Evolutionary conservation across 495 filamentous ascomycete species (phyloP).

Genomic region (Lasiosphaeria hispida): DNA sequence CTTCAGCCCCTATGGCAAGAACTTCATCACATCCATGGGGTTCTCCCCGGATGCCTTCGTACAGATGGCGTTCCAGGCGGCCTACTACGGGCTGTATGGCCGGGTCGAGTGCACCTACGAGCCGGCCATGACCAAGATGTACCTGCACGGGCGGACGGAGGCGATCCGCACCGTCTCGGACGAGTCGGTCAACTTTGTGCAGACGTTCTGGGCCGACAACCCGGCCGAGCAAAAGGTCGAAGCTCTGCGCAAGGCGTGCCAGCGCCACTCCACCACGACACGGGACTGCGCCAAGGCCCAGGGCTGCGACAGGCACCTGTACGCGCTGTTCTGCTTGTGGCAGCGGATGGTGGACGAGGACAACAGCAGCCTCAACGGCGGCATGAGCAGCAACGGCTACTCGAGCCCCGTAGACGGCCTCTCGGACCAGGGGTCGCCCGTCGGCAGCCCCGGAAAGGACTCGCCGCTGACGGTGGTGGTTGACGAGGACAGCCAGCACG

Average conservation of each 20-base stretch:
- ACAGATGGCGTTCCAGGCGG: conserved; percentile 98
- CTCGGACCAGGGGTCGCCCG: conserved; percentile 46
- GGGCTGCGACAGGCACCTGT: conserved; percentile 91
- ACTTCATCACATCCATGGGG: conserved; percentile 94
- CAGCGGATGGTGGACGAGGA: conserved; percentile 82
- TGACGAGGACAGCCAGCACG: conserved; percentile 22
- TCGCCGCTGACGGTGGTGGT: background rate
- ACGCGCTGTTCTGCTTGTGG: conserved; percentile 94
- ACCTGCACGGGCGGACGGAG: conserved; percentile 90
- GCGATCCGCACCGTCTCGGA: conserved; percentile 83
- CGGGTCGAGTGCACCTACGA: conserved; percentile 93
- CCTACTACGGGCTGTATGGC: conserved; percentile 96
- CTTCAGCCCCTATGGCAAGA: conserved; percentile 87
- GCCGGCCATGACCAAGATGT: conserved; percentile 96
- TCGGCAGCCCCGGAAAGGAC: conserved; percentile 52
- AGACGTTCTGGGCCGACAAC: conserved; percentile 92
- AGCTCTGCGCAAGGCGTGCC: conserved; percentile 75
- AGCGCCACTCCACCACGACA: conserved; percentile 76
- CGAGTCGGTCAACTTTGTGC: conserved; percentile 81
- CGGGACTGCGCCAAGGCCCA: conserved; percentile 86
- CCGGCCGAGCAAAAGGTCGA: conserved; percentile 79
- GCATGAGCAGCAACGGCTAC: conserved; percentile 53
- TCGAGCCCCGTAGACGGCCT: conserved; percentile 54
- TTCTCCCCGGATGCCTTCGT: conserved; percentile 98
- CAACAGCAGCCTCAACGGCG: conserved; percentile 51